A percentile compares a stretch with the other conserved stretches of the same genome.
These are phyloP conservation scores for Neocallimastix lanati DNA, from an alignment of 192 early-diverging fungal species.

Conservation along the genomic window DNA sequence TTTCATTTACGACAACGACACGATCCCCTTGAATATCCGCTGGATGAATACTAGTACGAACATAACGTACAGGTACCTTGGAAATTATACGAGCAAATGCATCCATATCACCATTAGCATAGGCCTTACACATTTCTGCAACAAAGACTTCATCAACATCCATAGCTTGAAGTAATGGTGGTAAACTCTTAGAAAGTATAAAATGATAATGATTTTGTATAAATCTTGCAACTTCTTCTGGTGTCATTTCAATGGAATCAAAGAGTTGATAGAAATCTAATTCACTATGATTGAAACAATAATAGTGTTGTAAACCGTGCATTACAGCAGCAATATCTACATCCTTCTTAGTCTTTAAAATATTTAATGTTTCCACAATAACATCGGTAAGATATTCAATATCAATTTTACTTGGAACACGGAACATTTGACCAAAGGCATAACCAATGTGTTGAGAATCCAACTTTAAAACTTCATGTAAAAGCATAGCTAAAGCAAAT, in stretches of 20 bases:
- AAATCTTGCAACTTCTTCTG: not conserved
- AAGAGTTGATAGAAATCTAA: not conserved
- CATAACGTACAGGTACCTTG: not conserved
- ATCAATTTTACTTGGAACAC: not conserved
- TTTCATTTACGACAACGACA: not conserved
- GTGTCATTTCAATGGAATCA: not conserved
- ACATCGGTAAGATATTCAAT: not conserved
- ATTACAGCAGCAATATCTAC: not conserved
- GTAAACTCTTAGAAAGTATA: not conserved
- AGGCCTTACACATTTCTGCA: not conserved
- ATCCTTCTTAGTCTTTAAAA: not conserved
- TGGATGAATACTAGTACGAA: not conserved
- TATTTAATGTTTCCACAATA: not conserved
- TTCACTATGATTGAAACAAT: not conserved
- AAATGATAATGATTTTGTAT: not conserved
- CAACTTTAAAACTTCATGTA: not conserved
- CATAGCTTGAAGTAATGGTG: not conserved
- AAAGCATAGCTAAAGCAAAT: not conserved
- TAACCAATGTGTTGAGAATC: not conserved
- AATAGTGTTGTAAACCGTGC: not conserved
- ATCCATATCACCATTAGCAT: not conserved
- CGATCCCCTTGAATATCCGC: not conserved
- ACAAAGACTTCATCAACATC: not conserved
- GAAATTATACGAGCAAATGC: not conserved
- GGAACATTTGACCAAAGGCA: not conserved